Base-by-base conservation (phyloP, 345 rosid genomes). In the Lagerstroemia speciosa region DNA sequence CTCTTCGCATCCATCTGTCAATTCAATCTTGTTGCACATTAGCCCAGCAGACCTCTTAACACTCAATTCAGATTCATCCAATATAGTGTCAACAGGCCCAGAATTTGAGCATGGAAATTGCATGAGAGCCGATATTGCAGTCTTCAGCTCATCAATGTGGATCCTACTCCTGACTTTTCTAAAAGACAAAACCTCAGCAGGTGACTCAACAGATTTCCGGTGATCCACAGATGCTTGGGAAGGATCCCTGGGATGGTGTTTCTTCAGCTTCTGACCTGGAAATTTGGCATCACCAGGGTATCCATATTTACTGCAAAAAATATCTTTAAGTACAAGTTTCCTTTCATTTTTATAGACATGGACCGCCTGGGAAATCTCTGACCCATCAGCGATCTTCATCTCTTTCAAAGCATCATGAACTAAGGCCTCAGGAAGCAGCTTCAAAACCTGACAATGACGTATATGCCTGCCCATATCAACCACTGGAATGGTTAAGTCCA, bases 1-100 rank as follows among this genome's bases (percentile, higher is more conserved):
- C 75, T 91, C 98, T 78, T 91, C 99, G 63, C 99, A 94, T n/a
- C 93, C 98, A 71, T 87, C 98, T 30, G 78, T 48, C 29, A 64
- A 71, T 68, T 85, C 83, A 65, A 75, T 63, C 78, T 82, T 86
- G 80, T 60, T 85, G 82, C 73, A 62, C 31, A 71, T 71, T 46
- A 77, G 77, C 66, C 91, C 85, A 62, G 71, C 58, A 68, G 92
- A 71, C 78, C 87, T 83, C 81, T 83, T 91, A 75, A 73, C 83
- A 78, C 85, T 89, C 66, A 83, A 83, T 69, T 85, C 91, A 73
- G 84, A 83, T 76, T 89, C 96, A 75, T 89, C 87, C 37, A 72
- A 61, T 62, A 78, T 79, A 32, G 77, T 74, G 38, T 80, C 87
- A 40, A 80, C 68, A 60, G 87, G 72, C 64, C 80, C 69, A 70